Evolutionary conservation across 306 rosid species (phyloP).

Genomic region (Glycyrrhiza uralensis): DNA sequence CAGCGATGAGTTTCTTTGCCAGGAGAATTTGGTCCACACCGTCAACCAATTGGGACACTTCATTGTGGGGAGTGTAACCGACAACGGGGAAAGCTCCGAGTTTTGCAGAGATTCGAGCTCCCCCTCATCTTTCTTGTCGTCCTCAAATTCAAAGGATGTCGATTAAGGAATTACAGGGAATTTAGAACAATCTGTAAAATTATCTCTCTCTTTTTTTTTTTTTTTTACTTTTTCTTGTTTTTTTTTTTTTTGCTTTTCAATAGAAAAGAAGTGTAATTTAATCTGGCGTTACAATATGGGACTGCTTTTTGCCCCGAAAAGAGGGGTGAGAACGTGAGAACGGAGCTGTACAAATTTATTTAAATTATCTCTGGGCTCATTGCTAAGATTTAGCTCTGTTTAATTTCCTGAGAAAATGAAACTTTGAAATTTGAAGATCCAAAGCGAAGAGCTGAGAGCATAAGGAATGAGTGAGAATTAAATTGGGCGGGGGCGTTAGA

Average conservation of each 20-base stretch:
- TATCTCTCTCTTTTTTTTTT: neutral
- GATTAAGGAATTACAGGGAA: neutral
- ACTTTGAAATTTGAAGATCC: slow-evolving; percentile 15
- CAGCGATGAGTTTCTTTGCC: slow-evolving; percentile 76
- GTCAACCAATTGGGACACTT: slow-evolving; percentile 68
- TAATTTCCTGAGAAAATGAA: neutral
- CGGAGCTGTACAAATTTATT: neutral
- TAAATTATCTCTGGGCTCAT: neutral
- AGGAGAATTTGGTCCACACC: slow-evolving; percentile 58
- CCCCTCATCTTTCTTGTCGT: neutral
- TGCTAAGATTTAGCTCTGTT: neutral
- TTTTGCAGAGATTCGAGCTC: slow-evolving; percentile 50
- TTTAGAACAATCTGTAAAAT: slow-evolving; percentile 32
- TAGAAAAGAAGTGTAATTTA: slow-evolving; percentile 28
- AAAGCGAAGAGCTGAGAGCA: neutral
- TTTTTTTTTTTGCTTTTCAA: neutral
- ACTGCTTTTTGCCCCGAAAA: neutral
- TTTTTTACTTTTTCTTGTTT: neutral
- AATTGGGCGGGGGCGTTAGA: slow-evolving; percentile 10
- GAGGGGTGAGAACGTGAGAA: neutral
- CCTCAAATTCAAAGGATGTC: slow-evolving; percentile 26
- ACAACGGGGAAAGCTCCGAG: neutral
- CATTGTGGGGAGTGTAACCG: slow-evolving; percentile 35
- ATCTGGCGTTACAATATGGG: neutral
- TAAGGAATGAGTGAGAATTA: neutral